Conservation (phyloP, 352 stramenopile species). For the Pythium rishiriense region DNA sequence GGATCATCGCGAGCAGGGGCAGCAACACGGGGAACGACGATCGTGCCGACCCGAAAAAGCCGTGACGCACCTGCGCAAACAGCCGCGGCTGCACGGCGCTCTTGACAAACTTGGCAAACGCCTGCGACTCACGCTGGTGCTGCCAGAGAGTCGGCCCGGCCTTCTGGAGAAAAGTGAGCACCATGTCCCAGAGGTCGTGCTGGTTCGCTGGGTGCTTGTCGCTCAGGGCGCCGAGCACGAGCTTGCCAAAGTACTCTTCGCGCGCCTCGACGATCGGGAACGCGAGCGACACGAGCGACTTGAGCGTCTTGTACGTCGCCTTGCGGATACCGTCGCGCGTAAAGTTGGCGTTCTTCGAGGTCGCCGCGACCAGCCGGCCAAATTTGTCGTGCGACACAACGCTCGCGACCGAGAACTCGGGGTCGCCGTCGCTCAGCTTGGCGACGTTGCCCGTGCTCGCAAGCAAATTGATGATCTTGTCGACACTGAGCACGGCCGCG, state of each 20-base stretch:
- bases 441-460: constrained; percentile 36
- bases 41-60: constrained; percentile 72
- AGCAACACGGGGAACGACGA: constrained; percentile 70
- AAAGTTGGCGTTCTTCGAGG: constrained; percentile 80
- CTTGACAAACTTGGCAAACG: constrained; percentile 62
- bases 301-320: constrained; percentile 59
- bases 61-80: constrained; percentile 73
- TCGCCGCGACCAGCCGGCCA: constrained; percentile 44
- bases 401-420: constrained; percentile 40
- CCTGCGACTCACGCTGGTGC: constrained; percentile 23
- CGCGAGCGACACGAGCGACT: constrained; percentile 47
- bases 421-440: constrained; percentile 41
- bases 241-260: constrained; percentile 68
- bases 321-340: constrained; percentile 66
- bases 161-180: constrained; percentile 68
- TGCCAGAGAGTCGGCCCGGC: constrained; percentile 47
- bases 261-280: constrained; percentile 41
- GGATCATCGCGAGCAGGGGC: constrained; percentile 74
- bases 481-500: constrained; percentile 55
- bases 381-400: constrained; percentile 71
- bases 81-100: constrained; percentile 65
- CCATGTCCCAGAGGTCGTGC: constrained; percentile 69
- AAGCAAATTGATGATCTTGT: constrained; percentile 59
- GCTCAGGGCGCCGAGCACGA: constrained; percentile 62
- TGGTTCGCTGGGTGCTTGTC: constrained; percentile 75